A percentile compares a stretch with the other conserved stretches of the same genome.
phyloP scores from a whole-genome alignment of 768 basidiomycete species.

The Neoboletus brunneissimus region DNA sequence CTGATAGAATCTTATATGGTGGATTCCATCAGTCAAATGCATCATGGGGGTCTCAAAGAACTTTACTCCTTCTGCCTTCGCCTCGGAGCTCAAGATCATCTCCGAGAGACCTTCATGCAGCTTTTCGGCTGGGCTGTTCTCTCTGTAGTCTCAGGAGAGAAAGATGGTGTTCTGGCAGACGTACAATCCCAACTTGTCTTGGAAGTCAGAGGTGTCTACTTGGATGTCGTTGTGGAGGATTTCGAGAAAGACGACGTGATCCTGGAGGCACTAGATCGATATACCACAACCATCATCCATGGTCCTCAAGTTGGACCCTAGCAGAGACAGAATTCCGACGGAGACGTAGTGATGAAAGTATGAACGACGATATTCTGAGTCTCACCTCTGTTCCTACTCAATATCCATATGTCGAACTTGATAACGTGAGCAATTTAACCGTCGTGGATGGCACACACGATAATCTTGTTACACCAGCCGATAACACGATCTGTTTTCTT shows the following conservation, averaged over 20 bases:
- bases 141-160: background rate
- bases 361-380: background rate
- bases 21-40: background rate
- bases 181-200: background rate
- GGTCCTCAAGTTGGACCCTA: background rate
- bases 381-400: background rate
- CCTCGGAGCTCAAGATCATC: background rate
- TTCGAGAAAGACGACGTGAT: background rate
- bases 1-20: background rate
- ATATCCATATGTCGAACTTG: background rate
- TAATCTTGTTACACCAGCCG: background rate
- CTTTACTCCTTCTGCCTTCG: background rate
- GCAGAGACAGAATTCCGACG: background rate
- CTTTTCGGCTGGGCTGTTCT: background rate
- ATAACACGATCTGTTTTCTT: background rate
- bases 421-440: background rate
- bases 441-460: background rate
- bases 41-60: background rate
- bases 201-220: background rate
- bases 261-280: background rate
- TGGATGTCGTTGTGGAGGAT: background rate
- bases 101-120: background rate
- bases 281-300: background rate
- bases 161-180: background rate
- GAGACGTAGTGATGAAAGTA: background rate